A percentile compares a stretch with the other conserved stretches of the same genome.
These are phyloP conservation scores for Backusella liffmaniae DNA, from an alignment of 192 early-diverging fungal genomes.

Conservation along the genomic window DNA sequence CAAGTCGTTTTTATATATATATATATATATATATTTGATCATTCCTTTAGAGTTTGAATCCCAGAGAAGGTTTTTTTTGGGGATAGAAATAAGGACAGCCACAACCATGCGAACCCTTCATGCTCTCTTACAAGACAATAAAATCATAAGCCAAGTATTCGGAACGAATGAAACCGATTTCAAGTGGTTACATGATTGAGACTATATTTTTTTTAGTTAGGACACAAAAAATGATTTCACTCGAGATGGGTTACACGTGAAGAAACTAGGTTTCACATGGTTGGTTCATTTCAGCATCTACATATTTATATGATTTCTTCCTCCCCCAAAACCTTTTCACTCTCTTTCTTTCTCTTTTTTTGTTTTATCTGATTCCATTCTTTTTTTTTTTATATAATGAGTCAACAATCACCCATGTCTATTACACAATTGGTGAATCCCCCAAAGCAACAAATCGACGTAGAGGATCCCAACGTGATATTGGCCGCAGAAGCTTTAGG, in stretches of 20 bases:
- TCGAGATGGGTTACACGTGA: slow-evolving; percentile 6
- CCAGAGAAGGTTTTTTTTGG: neutral
- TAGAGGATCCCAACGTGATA: slow-evolving; percentile 37
- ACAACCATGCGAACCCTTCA: neutral
- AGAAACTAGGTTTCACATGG: slow-evolving; percentile 19
- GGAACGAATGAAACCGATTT: neutral
- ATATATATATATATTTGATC: neutral
- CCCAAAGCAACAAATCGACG: slow-evolving; percentile 3
- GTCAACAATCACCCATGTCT: slow-evolving; percentile 19
- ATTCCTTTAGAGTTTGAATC: neutral
- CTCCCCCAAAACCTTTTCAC: slow-evolving; percentile 7
- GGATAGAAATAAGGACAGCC: neutral
- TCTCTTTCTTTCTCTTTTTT: slow-evolving; percentile 14
- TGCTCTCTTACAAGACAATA: neutral
- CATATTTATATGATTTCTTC: neutral
- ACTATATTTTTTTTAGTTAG: neutral
- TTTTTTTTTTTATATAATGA: neutral
- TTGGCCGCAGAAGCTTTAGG: slow-evolving; percentile 32
- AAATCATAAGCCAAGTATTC: neutral
- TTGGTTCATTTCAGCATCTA: neutral
- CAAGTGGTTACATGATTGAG: neutral
- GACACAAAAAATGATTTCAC: neutral
- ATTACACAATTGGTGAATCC: slow-evolving; percentile 25
- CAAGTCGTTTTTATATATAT: neutral
- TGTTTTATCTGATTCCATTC: neutral